phyloP scores from a whole-genome alignment of 768 basidiomycete species.

The Tremella fuciformis region DNA sequence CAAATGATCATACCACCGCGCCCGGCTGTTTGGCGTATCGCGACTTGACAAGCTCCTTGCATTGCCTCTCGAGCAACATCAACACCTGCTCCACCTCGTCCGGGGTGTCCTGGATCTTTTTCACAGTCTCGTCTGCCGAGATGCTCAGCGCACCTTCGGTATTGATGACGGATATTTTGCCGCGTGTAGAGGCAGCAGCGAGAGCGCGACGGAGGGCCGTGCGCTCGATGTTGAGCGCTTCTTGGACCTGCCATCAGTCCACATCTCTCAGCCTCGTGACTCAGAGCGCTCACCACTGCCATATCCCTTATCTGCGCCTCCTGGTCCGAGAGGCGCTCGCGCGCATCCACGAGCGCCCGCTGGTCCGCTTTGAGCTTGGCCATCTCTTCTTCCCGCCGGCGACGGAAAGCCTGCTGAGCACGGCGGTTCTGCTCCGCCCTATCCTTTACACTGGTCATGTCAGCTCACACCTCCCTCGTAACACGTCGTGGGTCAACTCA shows the following conservation, averaged over 20 bases:
- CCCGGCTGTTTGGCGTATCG: not conserved
- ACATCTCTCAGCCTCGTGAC: not conserved
- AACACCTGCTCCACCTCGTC: constrained; percentile 21
- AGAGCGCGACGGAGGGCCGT: constrained; percentile 27
- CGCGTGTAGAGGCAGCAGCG: constrained; percentile 1
- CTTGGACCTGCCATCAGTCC: constrained; percentile 12
- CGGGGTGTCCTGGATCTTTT: not conserved
- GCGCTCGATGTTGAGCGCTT: constrained; percentile 18
- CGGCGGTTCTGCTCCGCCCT: constrained; percentile 93
- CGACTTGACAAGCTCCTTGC: constrained; percentile 19
- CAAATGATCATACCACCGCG: too few species aligned
- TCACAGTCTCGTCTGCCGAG: constrained; percentile 2
- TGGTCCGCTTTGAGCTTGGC: constrained; percentile 38
- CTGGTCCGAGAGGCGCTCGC: constrained; percentile 17
- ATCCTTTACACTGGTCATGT: not conserved
- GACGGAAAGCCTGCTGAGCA: constrained; percentile 86
- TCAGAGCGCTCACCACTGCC: constrained; percentile 25
- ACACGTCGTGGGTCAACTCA: not conserved
- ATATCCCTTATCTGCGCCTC: constrained; percentile 21
- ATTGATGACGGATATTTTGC: constrained; percentile 14
- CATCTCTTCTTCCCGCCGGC: constrained; percentile 65
- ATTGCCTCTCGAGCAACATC: constrained; percentile 20
- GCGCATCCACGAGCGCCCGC: constrained; percentile 27
- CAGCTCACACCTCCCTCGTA: not conserved
- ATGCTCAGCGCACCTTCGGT: constrained; percentile 19